Evolutionary conservation across 2,329 filamentous ascomycete species (phyloP), one percentile per base, ranked within the genome.

Genomic region (Alternaria longipes): DNA sequence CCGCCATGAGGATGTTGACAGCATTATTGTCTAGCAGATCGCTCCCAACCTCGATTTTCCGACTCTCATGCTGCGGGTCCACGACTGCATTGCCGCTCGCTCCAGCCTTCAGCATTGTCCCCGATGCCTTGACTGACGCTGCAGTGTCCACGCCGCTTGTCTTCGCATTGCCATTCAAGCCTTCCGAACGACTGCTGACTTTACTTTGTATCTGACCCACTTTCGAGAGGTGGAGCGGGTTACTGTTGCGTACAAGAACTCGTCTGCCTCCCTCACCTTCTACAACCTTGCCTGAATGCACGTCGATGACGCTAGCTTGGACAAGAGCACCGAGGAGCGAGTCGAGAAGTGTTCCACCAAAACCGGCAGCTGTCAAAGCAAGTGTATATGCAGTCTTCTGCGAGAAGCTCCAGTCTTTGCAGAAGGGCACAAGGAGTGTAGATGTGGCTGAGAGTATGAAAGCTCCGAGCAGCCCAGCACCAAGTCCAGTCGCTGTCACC

Each of bases 21-120:
- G 92, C 91, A 78, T 99, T 99, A 79, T 99, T 99, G 79, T 97
- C 93, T 59, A 99, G 82, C 63, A 96, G 77, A 75, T 97, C 86
- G 81, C 84, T 68, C 83, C 90, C 79, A 63, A 86, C 90, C 77
- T 91, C 86, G 80, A 81, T 83, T 70, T 87, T 87, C 64, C 81
- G 70, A 41, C 81, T 84, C 59, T 83, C 81, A 44, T 78, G 80
- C 58, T 81, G 75, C 7, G 61, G 62, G 60, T 77, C 76, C 20
- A 77, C 75, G 8, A 75, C 71, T 14, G 54, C 64, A 20, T 51
- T 64, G 1, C 65, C 65, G 46, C 69, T 70, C 36, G 64, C 70
- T 40, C 70, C 72, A 26, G 71, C 72, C 24, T 62, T 78, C 67
- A 65, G 73, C 47, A 76, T 74, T 34, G 76, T 78, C 28, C 79